Conservation (phyloP, 805 yeast species). For the Candida ipomoeae region DNA sequence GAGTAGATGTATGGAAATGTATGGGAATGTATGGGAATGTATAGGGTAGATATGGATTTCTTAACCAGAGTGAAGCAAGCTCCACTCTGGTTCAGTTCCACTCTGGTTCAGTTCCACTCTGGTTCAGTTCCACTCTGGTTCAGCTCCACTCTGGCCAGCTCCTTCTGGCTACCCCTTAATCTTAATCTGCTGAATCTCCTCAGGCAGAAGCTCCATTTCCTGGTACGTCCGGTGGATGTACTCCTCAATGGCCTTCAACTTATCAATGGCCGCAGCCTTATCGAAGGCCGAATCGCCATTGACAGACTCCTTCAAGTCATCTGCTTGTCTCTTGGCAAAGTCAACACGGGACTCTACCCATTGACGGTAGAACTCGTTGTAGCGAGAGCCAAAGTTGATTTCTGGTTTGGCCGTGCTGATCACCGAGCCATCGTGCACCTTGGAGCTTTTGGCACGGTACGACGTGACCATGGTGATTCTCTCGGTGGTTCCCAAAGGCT, state of each 20-base stretch:
- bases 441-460: slow-evolving; percentile 31
- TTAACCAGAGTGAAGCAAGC: no score
- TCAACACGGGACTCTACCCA: slow-evolving; percentile 33
- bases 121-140: no score
- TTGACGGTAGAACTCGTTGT: slow-evolving; percentile 33
- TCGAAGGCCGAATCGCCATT: slow-evolving; percentile 20
- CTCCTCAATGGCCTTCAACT: slow-evolving; percentile 13
- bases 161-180: slow-evolving; percentile 7
- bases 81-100: no score
- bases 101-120: no score
- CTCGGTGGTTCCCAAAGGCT: slow-evolving; percentile 32
- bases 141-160: no score
- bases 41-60: no score
- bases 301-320: slow-evolving; percentile 16
- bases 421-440: slow-evolving; percentile 27
- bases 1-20: no score
- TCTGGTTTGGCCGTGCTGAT: slow-evolving; percentile 39
- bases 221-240: slow-evolving; percentile 14
- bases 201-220: slow-evolving; percentile 17
- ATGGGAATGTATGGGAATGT: no score
- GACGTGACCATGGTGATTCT: slow-evolving; percentile 43
- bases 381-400: slow-evolving; percentile 32
- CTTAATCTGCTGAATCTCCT: slow-evolving; percentile 12
- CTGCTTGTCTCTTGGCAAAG: slow-evolving; percentile 24
- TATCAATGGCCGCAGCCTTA: slow-evolving; percentile 21